A percentile compares a stretch with the other conserved stretches of the same genome.
Conservation (phyloP, 345 rosid species). For the Citrus medica region DNA sequence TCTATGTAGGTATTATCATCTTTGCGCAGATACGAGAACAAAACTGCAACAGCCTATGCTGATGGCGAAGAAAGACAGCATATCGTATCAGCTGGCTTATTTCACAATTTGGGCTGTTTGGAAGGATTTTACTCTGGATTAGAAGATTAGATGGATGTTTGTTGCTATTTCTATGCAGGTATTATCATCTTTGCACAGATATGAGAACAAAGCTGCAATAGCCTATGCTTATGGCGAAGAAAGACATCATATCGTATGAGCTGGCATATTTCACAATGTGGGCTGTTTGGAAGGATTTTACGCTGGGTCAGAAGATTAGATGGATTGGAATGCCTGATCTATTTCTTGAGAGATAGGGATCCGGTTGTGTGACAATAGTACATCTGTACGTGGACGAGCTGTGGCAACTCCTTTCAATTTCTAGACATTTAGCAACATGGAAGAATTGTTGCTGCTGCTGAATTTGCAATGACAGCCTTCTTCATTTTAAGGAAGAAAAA, state of each 20-base stretch:
- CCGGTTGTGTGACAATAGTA: not conserved
- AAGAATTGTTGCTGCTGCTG: not conserved
- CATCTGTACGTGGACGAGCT: not conserved
- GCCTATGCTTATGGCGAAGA: not conserved
- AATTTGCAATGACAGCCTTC: not conserved
- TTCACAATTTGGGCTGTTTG: not conserved
- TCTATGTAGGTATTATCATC: conserved; percentile 18
- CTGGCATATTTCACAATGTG: not conserved
- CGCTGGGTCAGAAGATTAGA: not conserved
- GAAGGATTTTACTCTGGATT: not conserved
- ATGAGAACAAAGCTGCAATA: conserved; percentile 5
- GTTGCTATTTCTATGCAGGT: too few species aligned
- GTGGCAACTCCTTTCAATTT: not conserved
- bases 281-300: not conserved
- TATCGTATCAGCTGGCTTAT: not conserved
- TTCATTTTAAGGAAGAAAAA: not conserved
- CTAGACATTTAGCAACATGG: not conserved
- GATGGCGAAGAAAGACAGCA: not conserved
- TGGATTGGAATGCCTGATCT: too few species aligned
- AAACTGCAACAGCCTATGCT: not conserved
- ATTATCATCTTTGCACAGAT: not conserved
- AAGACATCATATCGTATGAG: not conserved
- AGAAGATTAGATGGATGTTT: not conserved
- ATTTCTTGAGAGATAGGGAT: not conserved
- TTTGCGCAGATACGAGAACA: conserved; percentile 5